phyloP scores from a whole-genome alignment of 2,329 filamentous ascomycete genomes.

The Clonostachys chloroleuca region DNA sequence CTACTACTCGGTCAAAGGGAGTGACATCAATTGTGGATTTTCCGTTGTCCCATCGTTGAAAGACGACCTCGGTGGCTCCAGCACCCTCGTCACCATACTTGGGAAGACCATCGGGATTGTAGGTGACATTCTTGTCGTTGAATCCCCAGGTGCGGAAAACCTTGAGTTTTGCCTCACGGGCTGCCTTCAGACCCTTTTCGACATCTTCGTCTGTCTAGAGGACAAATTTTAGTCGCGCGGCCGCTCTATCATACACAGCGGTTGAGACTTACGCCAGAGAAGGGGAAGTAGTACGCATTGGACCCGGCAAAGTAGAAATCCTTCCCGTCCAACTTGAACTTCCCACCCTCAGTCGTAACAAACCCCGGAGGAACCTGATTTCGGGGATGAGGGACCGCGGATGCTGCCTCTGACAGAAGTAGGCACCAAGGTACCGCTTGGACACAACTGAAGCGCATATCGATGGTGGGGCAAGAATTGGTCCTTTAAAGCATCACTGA shows the following conservation, averaged over 20 bases:
- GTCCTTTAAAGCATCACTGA: too few species aligned
- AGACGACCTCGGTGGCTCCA: constrained; percentile 34
- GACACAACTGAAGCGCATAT: background rate
- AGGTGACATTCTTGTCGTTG: constrained; percentile 50
- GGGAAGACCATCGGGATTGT: constrained; percentile 36
- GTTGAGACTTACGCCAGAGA: constrained; percentile 35
- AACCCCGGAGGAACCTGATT: constrained; percentile 27
- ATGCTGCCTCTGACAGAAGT: too few species aligned
- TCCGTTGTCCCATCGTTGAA: constrained; percentile 42
- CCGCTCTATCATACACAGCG: constrained; percentile 1
- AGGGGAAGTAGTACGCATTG: constrained; percentile 54
- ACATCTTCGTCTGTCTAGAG: constrained; percentile 39
- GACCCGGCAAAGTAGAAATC: constrained; percentile 53
- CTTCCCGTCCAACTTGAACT: constrained; percentile 49
- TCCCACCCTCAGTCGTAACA: constrained; percentile 40
- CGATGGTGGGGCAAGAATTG: background rate
- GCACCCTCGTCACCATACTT: constrained; percentile 45
- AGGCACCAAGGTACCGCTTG: background rate
- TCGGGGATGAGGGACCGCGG: background rate
- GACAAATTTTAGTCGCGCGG: background rate
- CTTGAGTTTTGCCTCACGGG: constrained; percentile 40
- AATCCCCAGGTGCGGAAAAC: constrained; percentile 55
- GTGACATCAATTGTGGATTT: constrained; percentile 29
- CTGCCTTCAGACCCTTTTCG: constrained; percentile 36
- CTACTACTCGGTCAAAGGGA: constrained; percentile 47